phyloP scores from a whole-genome alignment of 2,329 filamentous ascomycete species.

The Sporothrix luriei region DNA sequence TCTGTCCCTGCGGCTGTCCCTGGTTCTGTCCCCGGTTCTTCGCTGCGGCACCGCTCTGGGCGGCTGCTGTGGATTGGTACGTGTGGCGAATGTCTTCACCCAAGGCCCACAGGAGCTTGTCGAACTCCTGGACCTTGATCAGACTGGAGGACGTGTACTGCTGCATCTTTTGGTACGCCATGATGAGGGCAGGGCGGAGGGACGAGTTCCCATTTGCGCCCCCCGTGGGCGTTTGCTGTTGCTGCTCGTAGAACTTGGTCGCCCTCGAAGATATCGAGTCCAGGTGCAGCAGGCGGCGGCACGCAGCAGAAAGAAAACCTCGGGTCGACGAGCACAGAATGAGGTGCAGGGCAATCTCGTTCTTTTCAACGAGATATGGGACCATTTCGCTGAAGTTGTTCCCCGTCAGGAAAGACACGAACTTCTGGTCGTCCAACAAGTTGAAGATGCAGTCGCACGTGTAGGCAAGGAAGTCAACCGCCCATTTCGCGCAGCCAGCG shows the following conservation, averaged over 20 bases:
- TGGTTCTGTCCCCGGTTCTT: conserved; percentile 38
- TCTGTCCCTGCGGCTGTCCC: conserved; percentile 25
- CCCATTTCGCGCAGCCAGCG: conserved; percentile 77
- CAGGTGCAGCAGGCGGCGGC: conserved; percentile 64
- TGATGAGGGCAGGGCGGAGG: conserved; percentile 51
- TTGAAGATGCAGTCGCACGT: conserved; percentile 61
- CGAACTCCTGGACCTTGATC: conserved; percentile 63
- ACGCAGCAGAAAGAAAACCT: conserved; percentile 69
- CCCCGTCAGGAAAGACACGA: conserved; percentile 53
- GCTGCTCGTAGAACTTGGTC: conserved; percentile 54
- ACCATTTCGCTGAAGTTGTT: conserved; percentile 52
- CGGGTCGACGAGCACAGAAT: conserved; percentile 75
- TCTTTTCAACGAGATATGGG: conserved; percentile 55
- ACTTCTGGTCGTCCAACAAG: conserved; percentile 56
- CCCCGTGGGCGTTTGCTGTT: conserved; percentile 43
- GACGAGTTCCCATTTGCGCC: conserved; percentile 5
- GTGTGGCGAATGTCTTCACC: conserved; percentile 54
- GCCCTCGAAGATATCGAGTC: conserved; percentile 54
- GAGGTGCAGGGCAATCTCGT: conserved; percentile 63
- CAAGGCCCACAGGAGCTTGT: conserved; percentile 59
- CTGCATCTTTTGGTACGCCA: conserved; percentile 59
- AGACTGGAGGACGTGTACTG: conserved; percentile 54
- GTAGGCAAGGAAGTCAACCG: conserved; percentile 69
- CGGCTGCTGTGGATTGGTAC: conserved; percentile 48
- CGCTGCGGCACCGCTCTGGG: conserved; percentile 46